Evolutionary conservation across 1,284 basidiomycete species (phyloP).

Genomic region (Quambalaria eucalypti): DNA sequence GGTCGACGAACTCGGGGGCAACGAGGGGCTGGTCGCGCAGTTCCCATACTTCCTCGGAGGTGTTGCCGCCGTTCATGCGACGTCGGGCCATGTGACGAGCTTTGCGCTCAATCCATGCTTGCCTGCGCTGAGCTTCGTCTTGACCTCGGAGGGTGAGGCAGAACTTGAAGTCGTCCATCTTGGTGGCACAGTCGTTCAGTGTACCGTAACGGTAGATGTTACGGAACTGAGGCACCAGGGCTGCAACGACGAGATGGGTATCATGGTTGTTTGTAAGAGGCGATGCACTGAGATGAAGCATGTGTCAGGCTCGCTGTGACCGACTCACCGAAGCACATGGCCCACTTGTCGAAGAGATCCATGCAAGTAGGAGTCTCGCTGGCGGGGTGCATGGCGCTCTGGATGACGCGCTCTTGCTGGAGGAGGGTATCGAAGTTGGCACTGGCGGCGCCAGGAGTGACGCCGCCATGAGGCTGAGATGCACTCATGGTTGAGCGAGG

Average conservation of each 20-base stretch:
- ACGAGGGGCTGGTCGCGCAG: constrained; percentile 1
- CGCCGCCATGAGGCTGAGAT: too few species aligned
- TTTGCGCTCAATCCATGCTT: constrained; percentile 71
- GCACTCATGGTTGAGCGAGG: too few species aligned
- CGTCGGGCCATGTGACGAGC: constrained; percentile 81
- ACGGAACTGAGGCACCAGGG: constrained; percentile 69
- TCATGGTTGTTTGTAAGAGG: background rate
- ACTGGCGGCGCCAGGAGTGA: too few species aligned
- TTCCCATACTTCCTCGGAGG: constrained; percentile 79
- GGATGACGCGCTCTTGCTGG: constrained; percentile 29
- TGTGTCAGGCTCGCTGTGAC: background rate
- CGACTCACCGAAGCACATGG: constrained; percentile 28
- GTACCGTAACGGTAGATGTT: constrained; percentile 78
- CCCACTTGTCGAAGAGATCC: constrained; percentile 40
- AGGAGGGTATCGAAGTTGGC: constrained; percentile 11
- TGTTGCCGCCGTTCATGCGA: constrained; percentile 62
- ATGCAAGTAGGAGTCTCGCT: constrained; percentile 35
- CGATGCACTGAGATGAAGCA: background rate
- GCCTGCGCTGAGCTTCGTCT: constrained; percentile 64
- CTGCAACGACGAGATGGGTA: constrained; percentile 36
- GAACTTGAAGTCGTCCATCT: constrained; percentile 89
- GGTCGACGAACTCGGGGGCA: constrained; percentile 1
- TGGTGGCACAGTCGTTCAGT: constrained; percentile 65
- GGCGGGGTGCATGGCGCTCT: constrained; percentile 28
- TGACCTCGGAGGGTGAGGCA: constrained; percentile 76